Conservation (phyloP, 2,329 filamentous ascomycete genomes). For the Chaetomium olivaceum region DNA sequence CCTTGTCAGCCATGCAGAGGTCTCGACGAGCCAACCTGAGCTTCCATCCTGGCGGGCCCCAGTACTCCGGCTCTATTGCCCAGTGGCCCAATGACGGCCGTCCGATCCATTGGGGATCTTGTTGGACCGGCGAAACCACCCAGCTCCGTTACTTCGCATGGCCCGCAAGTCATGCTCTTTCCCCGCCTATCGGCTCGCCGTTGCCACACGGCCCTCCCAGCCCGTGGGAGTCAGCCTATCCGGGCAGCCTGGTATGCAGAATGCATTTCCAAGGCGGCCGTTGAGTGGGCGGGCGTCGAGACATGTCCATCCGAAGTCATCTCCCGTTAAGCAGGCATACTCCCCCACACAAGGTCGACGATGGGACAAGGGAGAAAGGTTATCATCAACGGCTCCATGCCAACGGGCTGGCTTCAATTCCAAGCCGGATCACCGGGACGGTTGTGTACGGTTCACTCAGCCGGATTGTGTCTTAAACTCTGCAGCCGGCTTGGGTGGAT, state of each 20-base stretch:
- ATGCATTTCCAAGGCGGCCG: not conserved
- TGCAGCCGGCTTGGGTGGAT: slow-evolving; percentile 17
- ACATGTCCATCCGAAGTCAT: slow-evolving; percentile 2
- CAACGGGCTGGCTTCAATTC: slow-evolving; percentile 4
- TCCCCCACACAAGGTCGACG: not conserved
- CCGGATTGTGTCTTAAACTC: slow-evolving; percentile 23
- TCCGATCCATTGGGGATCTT: slow-evolving; percentile 16
- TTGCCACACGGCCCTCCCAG: slow-evolving; percentile 17
- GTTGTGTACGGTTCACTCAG: slow-evolving; percentile 14
- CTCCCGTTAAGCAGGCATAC: not conserved
- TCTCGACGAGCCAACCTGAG: slow-evolving; percentile 23
- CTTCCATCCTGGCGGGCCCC: slow-evolving; percentile 28
- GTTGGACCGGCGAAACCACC: slow-evolving; percentile 25
- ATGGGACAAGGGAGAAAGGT: not conserved
- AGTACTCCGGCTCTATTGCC: slow-evolving; percentile 25
- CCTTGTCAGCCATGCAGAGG: slow-evolving; percentile 28
- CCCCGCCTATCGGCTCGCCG: slow-evolving; percentile 28
- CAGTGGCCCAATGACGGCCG: slow-evolving; percentile 26
- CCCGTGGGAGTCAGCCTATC: not conserved
- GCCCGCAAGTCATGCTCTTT: slow-evolving; percentile 35
- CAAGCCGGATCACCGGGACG: slow-evolving; percentile 15
- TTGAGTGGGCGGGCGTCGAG: slow-evolving; percentile 10
- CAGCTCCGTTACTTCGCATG: slow-evolving; percentile 31
- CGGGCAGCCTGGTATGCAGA: slow-evolving; percentile 5
- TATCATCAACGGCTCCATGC: not conserved